phyloP scores from a whole-genome alignment of 1,284 basidiomycete species.

The Cutaneotrichosporon sp. region DNA sequence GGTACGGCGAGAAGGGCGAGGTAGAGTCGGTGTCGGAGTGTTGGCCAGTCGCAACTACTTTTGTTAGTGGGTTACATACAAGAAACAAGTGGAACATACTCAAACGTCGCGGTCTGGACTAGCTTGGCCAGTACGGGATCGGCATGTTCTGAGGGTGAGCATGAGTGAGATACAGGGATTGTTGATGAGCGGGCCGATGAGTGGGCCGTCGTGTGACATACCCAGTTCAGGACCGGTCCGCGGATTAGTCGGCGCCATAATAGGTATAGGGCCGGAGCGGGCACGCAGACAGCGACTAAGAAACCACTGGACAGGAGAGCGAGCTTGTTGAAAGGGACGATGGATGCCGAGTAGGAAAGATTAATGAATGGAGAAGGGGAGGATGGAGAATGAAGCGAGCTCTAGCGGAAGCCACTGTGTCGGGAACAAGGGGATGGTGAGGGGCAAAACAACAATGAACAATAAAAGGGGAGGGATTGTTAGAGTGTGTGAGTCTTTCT shows the following conservation, averaged over 20 bases:
- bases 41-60: constrained; percentile 67
- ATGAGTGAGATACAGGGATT: not conserved
- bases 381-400: too few relatives aligned
- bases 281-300: too few relatives aligned
- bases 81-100: constrained; percentile 51
- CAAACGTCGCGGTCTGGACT: constrained; percentile 63
- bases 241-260: not conserved
- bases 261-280: not conserved
- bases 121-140: constrained; percentile 62
- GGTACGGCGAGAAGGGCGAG: constrained; percentile 21
- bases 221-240: not conserved
- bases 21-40: constrained; percentile 55
- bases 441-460: too few relatives aligned
- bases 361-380: too few relatives aligned
- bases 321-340: not conserved
- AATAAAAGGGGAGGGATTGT: too few relatives aligned
- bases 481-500: too few relatives aligned
- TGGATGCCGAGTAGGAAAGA: not conserved
- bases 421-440: too few relatives aligned
- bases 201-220: not conserved
- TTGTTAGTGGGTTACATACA: not conserved
- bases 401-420: too few relatives aligned
- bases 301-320: too few relatives aligned
- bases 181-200: too few relatives aligned
- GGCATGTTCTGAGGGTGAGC: constrained; percentile 35